phyloP scores from a whole-genome alignment of 495 filamentous ascomycete species.

The Pyronema domesticum region DNA sequence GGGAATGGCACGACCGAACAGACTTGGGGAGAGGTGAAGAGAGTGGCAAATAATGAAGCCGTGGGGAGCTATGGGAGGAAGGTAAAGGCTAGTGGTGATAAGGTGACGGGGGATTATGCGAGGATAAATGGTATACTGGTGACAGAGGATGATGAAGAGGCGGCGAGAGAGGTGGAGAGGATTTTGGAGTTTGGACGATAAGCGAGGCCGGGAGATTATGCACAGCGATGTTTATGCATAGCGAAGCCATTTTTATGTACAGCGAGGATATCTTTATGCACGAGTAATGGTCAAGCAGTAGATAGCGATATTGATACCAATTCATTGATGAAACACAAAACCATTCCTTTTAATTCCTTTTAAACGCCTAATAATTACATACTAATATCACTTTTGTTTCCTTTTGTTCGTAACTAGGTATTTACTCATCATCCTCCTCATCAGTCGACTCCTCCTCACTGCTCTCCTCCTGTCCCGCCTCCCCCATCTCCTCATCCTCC shows the following conservation, averaged over 20 bases:
- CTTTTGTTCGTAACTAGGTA: neutral
- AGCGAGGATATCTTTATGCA: too few species aligned
- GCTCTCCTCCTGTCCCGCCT: conserved; percentile 2
- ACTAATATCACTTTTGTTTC: neutral
- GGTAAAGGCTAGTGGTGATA: conserved; percentile 6
- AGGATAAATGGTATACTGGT: conserved; percentile 3
- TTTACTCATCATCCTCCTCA: conserved; percentile 11
- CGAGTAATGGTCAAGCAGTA: too few species aligned
- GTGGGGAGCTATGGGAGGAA: conserved; percentile 12
- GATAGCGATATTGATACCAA: too few species aligned
- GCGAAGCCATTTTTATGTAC: too few species aligned
- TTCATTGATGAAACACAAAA: too few species aligned
- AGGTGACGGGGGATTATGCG: conserved; percentile 7
- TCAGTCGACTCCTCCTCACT: conserved; percentile 8
- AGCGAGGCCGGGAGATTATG: neutral
- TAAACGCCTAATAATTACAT: too few species aligned
- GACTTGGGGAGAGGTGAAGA: conserved; percentile 6
- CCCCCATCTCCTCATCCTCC: conserved; percentile 11
- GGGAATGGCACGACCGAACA: conserved; percentile 4
- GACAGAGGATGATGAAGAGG: neutral
- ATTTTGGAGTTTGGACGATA: neutral
- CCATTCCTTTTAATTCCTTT: too few species aligned
- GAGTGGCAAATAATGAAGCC: conserved; percentile 5
- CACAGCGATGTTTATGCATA: neutral
- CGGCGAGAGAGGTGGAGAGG: neutral